These are phyloP conservation scores for Phytopythium oedochilum DNA, from an alignment of 352 stramenopile genomes.

Conservation along the genomic window DNA sequence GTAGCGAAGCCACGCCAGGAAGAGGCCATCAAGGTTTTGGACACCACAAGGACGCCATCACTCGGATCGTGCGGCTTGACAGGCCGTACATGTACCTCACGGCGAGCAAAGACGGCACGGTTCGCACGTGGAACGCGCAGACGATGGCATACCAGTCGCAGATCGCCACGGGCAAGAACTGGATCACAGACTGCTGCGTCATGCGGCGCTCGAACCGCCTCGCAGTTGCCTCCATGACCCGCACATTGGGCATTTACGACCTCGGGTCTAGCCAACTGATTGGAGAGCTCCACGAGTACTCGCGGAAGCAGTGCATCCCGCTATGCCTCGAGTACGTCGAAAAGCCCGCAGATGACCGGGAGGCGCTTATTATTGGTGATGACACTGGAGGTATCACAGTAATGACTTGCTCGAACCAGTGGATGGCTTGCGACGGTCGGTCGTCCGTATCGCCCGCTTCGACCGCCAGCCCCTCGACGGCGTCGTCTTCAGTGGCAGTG, in stretches of 20 bases:
- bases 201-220: constrained; percentile 81
- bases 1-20: not conserved
- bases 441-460: constrained; percentile 18
- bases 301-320: constrained; percentile 68
- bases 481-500: constrained; percentile 6
- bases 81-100: constrained; percentile 70
- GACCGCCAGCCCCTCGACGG: constrained; percentile 11
- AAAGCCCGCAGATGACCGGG: constrained; percentile 61
- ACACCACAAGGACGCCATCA: constrained; percentile 73
- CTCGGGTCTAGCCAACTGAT: constrained; percentile 60
- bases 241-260: constrained; percentile 74
- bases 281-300: constrained; percentile 75
- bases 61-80: constrained; percentile 57
- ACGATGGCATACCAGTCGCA: constrained; percentile 60
- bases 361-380: constrained; percentile 74
- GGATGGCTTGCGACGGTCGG: constrained; percentile 62
- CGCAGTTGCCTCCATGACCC: constrained; percentile 77
- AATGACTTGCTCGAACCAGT: constrained; percentile 66
- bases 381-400: constrained; percentile 72
- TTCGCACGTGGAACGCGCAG: constrained; percentile 70
- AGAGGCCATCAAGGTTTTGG: constrained; percentile 14
- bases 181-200: constrained; percentile 72
- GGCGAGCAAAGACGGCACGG: constrained; percentile 67
- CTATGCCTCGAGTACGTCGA: constrained; percentile 80
- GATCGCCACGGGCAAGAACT: constrained; percentile 64